Evolutionary conservation across 2,329 filamentous ascomycete species (phyloP), one percentile per base, ranked within the genome.

Genomic region (Calonectria pseudoturangicola): DNA sequence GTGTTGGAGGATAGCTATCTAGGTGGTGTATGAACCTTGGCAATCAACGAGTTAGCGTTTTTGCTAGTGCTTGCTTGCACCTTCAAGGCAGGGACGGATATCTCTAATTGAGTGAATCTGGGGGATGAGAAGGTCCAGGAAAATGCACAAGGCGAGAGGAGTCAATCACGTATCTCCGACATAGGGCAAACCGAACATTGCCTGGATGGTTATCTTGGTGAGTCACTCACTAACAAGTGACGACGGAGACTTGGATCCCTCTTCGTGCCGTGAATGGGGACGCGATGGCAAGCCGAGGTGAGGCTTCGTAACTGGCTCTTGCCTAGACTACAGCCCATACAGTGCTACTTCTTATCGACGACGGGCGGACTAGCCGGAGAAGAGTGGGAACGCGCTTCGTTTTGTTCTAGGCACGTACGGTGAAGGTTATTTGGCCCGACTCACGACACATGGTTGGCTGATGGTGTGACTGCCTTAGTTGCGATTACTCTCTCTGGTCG

Each of bases 211-310:
- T 1, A 18, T 68, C 39, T 63, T 47, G 4, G 27, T 63, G 58
- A 63, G 58, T 72, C 65, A 66, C 21, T 7, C 33, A 13, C 33
- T 10, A 25, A 45, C n/a, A 56, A 67, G 27, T 54, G 48, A 21
- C 28, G 33, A 15, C 18, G 27, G 43, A 43, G 43, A 50, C 30
- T 43, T 9, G 6, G 43, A 41, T 36, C 43, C 21, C 21, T 27
- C 25, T 48, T 72, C 65, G 36, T 51, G 39, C 47, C 66, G 70
- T 69, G n/a, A 43, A 62, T 47, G 30, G 56, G 30, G 33, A 33
- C 45, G 33, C 16, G 33, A 63, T 33, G 9, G 33, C 7, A 5
- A 68, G 33, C 12, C 21, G 33, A 33, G 45, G 13, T 27, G 45
- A 33, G 33, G 18, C 25, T 47, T 63, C 10, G 21, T 58, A 21